Evolutionary conservation across 495 filamentous ascomycete genomes (phyloP).

Genomic region (Chaetomium fimeti): DNA sequence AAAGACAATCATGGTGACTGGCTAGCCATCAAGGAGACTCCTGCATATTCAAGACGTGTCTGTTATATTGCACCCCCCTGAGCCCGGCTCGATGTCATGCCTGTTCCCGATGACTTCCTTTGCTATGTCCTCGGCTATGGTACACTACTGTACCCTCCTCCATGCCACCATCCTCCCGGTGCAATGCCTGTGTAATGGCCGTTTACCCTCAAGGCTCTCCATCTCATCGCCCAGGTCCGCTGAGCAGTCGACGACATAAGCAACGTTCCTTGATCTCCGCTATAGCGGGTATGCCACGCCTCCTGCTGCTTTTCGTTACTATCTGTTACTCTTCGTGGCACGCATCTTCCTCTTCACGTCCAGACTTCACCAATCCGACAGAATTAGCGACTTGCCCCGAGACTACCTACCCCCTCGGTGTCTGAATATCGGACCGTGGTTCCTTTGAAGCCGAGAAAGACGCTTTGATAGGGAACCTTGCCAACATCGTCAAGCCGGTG

Average conservation of each 20-base stretch:
- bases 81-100: neutral
- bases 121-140: neutral
- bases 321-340: neutral
- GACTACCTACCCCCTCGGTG: neutral
- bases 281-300: neutral
- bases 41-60: neutral
- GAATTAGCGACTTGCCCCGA: neutral
- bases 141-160: conserved; percentile 14
- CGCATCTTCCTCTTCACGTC: neutral
- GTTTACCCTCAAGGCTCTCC: neutral
- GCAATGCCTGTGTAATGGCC: conserved; percentile 12
- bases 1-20: neutral
- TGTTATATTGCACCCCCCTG: neutral
- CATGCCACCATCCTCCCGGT: conserved; percentile 9
- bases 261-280: neutral
- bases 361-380: neutral
- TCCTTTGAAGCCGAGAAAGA: neutral
- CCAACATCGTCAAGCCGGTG: neutral
- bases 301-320: neutral
- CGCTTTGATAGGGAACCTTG: neutral
- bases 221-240: neutral
- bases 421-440: too few species aligned
- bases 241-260: neutral
- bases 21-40: neutral
- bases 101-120: neutral